A percentile compares a stretch with the other conserved stretches of the same genome.
These are phyloP conservation scores for Ogataea ganodermae DNA, from an alignment of 805 yeast genomes.

Conservation along the genomic window DNA sequence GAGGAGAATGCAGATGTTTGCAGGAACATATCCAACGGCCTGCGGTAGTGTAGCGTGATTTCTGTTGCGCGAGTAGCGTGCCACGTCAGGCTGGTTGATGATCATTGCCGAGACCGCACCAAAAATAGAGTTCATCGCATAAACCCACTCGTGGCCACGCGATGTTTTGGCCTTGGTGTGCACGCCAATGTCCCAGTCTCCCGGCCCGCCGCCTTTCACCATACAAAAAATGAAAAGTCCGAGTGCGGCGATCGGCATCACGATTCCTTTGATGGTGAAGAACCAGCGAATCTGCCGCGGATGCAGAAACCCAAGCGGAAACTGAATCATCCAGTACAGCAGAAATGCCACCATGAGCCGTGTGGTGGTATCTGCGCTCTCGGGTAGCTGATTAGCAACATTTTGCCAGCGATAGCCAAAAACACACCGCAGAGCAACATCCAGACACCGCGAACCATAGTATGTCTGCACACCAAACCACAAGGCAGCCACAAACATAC, in stretches of 20 bases:
- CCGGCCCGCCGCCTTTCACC: conserved; percentile 24
- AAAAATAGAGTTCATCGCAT: conserved; percentile 26
- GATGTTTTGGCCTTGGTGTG: conserved; percentile 5
- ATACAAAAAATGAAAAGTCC: conserved; percentile 26
- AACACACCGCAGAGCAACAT: conserved; percentile 30
- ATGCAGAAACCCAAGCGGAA: conserved; percentile 24
- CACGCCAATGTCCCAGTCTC: conserved; percentile 20
- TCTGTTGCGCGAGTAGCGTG: conserved; percentile 25
- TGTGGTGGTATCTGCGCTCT: conserved; percentile 20
- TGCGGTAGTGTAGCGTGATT: conserved; percentile 20
- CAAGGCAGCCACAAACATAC: conserved; percentile 39
- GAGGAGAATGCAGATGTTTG: conserved; percentile 18
- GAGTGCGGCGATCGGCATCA: conserved; percentile 23
- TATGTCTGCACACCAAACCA: conserved; percentile 44
- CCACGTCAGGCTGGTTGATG: conserved; percentile 33
- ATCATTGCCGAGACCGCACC: conserved; percentile 32
- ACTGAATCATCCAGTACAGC: conserved; percentile 25
- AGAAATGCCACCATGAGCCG: conserved; percentile 22
- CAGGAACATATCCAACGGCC: conserved; percentile 23
- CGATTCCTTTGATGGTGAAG: conserved; percentile 22
- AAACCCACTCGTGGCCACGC: conserved; percentile 22
- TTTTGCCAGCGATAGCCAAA: conserved; percentile 26
- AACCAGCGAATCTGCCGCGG: conserved; percentile 23
- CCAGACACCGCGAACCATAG: conserved; percentile 39
- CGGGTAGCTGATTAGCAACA: conserved; percentile 22